Evolutionary conservation across 345 rosid genomes (phyloP), one percentile per base, ranked within the genome.

Genomic region (Carallia pectinifolia): DNA sequence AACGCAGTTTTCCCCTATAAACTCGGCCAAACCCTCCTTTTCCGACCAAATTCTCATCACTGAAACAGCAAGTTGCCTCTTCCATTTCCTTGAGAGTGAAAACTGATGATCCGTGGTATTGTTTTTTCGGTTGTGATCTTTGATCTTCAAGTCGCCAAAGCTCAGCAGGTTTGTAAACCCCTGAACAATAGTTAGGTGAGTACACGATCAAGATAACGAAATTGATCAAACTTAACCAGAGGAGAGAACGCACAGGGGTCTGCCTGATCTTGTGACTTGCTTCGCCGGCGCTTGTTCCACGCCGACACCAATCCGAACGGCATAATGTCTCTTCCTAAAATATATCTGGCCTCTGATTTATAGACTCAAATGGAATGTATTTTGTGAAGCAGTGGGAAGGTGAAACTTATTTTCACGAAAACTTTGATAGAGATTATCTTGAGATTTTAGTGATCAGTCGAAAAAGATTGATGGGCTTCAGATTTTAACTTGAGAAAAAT

Each of bases 11-110:
- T 74, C 98, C 97, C 79, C 71, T 84, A 81, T 91, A 94, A 74
- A 94, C 98, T 68, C 87, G 80, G 62, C 96, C 98, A 72, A 94
- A 94, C 3, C 97, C 98, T 73, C 98, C 97, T 81, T 89, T 91
- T 13, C 96, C 97, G 0, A 94, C 82, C 29, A 87, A 78, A 71
- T 91, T 83, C 39, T 82, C 81, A 23, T 94, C 98, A 39, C 88
- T 82, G 69, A 94, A 89, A 64, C 83, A 87, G 61, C 77, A 69
- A 36, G 98, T 89, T 17, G 97, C 97, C 78, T 86, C 89, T 68
- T 89, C 92, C 97, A 94, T 91, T 77, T 94, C 95, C 83, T 82
- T 89, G 78, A 94, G 90, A 50, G 91, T 94, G 75, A 85, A 94
- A 72, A 94, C 95, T 10, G 90, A 81, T 38, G 93, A 88, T 44